Evolutionary conservation across 2,329 filamentous ascomycete species (phyloP).

Genomic region (Monilinia laxa): DNA sequence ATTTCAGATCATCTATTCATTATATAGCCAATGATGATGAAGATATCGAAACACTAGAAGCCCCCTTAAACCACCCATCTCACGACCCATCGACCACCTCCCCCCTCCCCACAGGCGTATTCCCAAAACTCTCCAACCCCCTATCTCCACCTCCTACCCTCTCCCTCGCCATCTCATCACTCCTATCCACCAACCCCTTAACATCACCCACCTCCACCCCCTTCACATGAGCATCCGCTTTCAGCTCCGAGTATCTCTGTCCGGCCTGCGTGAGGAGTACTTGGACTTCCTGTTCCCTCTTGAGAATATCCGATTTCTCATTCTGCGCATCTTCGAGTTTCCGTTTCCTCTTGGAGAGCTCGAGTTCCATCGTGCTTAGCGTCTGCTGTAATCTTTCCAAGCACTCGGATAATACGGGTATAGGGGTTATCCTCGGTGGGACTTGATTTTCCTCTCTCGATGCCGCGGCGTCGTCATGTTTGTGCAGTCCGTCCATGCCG

Average conservation of each 20-base stretch:
- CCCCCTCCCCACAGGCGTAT: conserved; percentile 39
- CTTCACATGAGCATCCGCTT: conserved; percentile 44
- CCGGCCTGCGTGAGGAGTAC: conserved; percentile 77
- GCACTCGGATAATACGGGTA: conserved; percentile 71
- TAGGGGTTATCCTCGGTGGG: conserved; percentile 66
- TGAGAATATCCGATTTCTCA: conserved; percentile 67
- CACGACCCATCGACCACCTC: conserved; percentile 35
- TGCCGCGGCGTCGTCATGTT: conserved; percentile 44
- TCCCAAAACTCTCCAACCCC: conserved; percentile 44
- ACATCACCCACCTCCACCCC: conserved; percentile 35
- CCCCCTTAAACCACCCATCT: background rate
- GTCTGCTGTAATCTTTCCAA: conserved; percentile 62
- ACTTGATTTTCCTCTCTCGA: conserved; percentile 37
- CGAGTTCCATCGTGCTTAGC: conserved; percentile 61
- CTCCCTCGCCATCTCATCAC: conserved; percentile 22
- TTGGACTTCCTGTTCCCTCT: conserved; percentile 78
- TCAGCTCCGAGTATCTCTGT: conserved; percentile 63
- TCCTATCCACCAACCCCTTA: conserved; percentile 26
- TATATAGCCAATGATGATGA: background rate
- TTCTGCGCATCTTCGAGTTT: conserved; percentile 64
- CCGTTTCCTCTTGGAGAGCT: conserved; percentile 58
- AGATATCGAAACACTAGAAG: background rate
- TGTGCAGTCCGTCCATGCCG: conserved; percentile 72
- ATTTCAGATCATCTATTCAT: too few relatives aligned
- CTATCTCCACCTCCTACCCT: conserved; percentile 32